Evolutionary conservation across 208 protist species (phyloP).

Genomic region (Angomonas ambiguus): DNA sequence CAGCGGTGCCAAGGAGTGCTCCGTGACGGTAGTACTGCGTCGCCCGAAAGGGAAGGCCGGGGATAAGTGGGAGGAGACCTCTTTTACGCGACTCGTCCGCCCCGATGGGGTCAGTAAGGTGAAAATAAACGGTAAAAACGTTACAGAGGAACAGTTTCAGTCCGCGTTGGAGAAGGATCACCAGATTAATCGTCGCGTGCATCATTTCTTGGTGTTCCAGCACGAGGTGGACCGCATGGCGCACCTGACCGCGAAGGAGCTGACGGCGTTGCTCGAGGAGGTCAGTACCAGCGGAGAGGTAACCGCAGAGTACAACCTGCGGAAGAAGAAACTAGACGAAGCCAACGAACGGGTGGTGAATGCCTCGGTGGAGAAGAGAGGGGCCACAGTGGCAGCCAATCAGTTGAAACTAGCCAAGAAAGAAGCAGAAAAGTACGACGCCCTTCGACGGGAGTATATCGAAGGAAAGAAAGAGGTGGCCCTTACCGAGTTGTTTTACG

Average conservation of each 20-base stretch:
- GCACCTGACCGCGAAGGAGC: constrained; percentile 91
- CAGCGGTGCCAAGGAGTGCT: constrained; percentile 34
- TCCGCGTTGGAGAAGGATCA: constrained; percentile 51
- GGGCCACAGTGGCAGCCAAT: constrained; percentile 86
- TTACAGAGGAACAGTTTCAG: constrained; percentile 84
- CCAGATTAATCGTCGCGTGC: constrained; percentile 84
- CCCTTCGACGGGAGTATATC: constrained; percentile 39
- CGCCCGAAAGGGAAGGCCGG: constrained; percentile 17
- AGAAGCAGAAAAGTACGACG: constrained; percentile 91
- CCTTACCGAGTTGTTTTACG: constrained; percentile 88
- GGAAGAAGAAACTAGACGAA: constrained; percentile 54
- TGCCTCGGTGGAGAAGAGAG: constrained; percentile 88
- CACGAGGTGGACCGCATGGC: constrained; percentile 96
- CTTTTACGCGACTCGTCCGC: constrained; percentile 77
- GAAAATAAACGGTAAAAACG: constrained; percentile 68
- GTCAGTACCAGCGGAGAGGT: constrained; percentile 93
- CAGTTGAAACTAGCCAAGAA: constrained; percentile 95
- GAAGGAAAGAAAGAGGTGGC: constrained; percentile 61
- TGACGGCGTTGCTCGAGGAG: constrained; percentile 96
- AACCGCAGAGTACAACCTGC: constrained; percentile 90
- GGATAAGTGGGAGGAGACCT: constrained; percentile 32
- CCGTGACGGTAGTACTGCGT: constrained; percentile 79
- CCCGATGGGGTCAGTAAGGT: constrained; percentile 51
- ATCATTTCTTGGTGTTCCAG: constrained; percentile 96
- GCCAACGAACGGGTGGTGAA: constrained; percentile 74